Evolutionary conservation across 352 stramenopile species (phyloP).

Genomic region (Globisporangium paddicum): DNA sequence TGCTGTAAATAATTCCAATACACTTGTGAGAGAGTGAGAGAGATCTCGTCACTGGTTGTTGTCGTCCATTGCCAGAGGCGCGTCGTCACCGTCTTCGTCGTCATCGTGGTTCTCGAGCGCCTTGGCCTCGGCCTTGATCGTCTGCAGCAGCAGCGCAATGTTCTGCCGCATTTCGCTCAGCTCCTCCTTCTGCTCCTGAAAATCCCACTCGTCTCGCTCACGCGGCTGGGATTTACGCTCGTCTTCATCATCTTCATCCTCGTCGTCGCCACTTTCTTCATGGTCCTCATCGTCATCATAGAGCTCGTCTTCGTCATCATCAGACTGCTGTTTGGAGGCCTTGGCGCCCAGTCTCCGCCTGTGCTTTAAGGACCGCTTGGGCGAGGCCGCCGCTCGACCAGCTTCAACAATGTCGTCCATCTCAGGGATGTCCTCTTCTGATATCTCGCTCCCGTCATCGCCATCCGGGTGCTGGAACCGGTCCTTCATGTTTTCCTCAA

Average conservation of each 20-base stretch:
- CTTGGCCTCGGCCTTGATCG: conserved; percentile 55
- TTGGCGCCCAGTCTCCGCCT: conserved; percentile 11
- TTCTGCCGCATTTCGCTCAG: conserved; percentile 59
- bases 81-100: no score
- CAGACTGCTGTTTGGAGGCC: conserved; percentile 31
- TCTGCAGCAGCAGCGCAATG: conserved; percentile 53
- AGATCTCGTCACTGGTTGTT: conserved; percentile 7
- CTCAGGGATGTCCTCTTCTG: conserved; percentile 64
- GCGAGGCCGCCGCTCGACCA: background rate
- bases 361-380: conserved; percentile 8
- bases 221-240: conserved; percentile 8
- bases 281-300: conserved; percentile 22
- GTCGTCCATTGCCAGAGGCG: background rate
- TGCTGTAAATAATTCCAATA: background rate
- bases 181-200: conserved; percentile 51
- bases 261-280: conserved; percentile 18
- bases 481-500: conserved; percentile 68
- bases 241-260: conserved; percentile 22
- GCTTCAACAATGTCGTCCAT: conserved; percentile 21
- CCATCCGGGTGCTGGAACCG: conserved; percentile 28
- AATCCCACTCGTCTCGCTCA: conserved; percentile 39
- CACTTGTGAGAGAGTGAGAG: background rate
- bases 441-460: conserved; percentile 51
- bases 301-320: conserved; percentile 19
- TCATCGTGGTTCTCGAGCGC: conserved; percentile 24